Percentiles rank a stretch among this genome's conserved stretches.
phyloP scores from a whole-genome alignment of 495 filamentous ascomycete species.

The Collariella sp. region DNA sequence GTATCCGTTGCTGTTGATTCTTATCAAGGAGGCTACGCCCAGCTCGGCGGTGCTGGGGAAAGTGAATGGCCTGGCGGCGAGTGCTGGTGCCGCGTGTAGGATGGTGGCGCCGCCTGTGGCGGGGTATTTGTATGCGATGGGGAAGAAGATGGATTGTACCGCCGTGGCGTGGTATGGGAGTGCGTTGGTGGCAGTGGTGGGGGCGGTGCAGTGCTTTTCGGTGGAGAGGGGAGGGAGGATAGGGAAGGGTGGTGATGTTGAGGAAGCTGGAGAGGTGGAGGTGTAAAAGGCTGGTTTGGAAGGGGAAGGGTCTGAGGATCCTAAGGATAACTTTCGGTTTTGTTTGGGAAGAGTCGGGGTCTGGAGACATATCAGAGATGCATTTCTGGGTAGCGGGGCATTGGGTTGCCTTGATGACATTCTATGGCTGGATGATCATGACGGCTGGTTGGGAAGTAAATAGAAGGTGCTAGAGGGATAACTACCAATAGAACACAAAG shows the following conservation, averaged over 20 bases:
- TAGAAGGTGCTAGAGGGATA: no score
- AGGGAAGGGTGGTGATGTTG: not conserved
- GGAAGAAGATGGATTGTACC: constrained; percentile 57
- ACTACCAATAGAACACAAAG: no score
- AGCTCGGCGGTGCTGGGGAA: constrained; percentile 58
- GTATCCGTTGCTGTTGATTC: constrained; percentile 70
- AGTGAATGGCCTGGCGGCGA: constrained; percentile 75
- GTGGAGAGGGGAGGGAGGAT: constrained; percentile 39
- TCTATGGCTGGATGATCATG: no score
- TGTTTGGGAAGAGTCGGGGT: no score
- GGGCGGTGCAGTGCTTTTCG: constrained; percentile 59
- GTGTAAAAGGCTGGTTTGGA: no score
- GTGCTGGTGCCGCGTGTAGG: constrained; percentile 65
- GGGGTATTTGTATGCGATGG: constrained; percentile 64
- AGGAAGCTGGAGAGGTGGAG: not conserved
- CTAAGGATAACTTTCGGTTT: no score
- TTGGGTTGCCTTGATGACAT: no score
- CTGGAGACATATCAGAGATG: not conserved
- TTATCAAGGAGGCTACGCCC: constrained; percentile 76
- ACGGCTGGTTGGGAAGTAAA: no score
- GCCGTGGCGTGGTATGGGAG: constrained; percentile 75
- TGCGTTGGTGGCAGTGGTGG: constrained; percentile 57
- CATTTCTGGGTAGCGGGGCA: no score
- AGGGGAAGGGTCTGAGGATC: not conserved
- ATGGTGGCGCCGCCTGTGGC: constrained; percentile 70